Percentiles rank a stretch among this genome's conserved stretches.
These are phyloP conservation scores for Westerdykella aurantiaca DNA, from an alignment of 2,329 filamentous ascomycete genomes.

Conservation along the genomic window DNA sequence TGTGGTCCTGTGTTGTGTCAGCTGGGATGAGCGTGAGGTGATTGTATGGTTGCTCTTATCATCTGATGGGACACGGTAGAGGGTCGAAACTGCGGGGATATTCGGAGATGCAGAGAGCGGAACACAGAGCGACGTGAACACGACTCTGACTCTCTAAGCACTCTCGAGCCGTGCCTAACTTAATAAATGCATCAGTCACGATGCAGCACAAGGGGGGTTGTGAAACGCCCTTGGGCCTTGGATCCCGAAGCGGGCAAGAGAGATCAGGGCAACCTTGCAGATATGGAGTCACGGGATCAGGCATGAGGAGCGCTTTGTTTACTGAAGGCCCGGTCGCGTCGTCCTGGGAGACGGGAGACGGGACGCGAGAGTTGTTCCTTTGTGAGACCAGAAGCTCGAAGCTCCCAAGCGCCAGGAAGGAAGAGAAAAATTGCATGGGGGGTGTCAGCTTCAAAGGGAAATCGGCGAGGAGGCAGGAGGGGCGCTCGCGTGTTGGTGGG, in stretches of 20 bases:
- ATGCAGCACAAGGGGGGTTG: slow-evolving; percentile 23
- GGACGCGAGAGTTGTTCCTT: slow-evolving; percentile 6
- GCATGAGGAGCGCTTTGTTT: slow-evolving; percentile 29
- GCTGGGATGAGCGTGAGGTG: too few species aligned
- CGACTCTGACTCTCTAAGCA: neutral
- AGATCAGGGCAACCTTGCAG: slow-evolving; percentile 9
- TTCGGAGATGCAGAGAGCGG: too few species aligned
- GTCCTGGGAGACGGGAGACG: slow-evolving; percentile 26
- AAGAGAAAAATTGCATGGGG: slow-evolving; percentile 7
- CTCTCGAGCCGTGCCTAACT: slow-evolving; percentile 2
- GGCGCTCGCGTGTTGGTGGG: slow-evolving; percentile 31
- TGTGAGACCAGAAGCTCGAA: slow-evolving; percentile 3
- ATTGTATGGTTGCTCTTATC: too few species aligned
- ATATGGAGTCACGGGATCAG: slow-evolving; percentile 30
- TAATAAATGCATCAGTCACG: slow-evolving; percentile 9
- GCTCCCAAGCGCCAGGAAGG: slow-evolving; percentile 26
- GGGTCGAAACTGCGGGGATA: too few species aligned
- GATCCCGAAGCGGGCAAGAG: slow-evolving; percentile 13
- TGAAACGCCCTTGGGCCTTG: slow-evolving; percentile 29
- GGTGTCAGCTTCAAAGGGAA: slow-evolving; percentile 17
- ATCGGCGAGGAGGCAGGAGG: slow-evolving; percentile 20
- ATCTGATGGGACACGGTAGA: too few species aligned
- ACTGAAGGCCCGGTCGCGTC: slow-evolving; percentile 25
- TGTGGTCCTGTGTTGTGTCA: too few species aligned
- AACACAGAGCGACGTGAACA: neutral